phyloP scores from a whole-genome alignment of 768 basidiomycete species.

The Russula sp. region DNA sequence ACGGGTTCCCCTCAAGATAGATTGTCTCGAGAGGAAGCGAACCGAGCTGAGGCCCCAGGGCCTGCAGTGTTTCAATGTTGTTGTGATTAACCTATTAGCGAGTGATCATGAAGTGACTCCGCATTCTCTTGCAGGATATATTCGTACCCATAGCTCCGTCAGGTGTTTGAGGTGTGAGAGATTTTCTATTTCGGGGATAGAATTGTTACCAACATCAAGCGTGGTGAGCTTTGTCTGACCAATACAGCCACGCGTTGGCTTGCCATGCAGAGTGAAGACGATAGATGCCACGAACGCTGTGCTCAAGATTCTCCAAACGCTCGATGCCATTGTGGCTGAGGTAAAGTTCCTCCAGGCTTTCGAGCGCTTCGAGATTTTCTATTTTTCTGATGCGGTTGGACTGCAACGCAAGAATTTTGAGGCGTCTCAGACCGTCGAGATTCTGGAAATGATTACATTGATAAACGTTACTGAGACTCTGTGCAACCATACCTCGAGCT shows the following conservation, averaged over 20 bases:
- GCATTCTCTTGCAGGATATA: not conserved
- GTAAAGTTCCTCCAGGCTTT: slow-evolving; percentile 80
- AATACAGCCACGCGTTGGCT: not conserved
- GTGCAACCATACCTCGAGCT: slow-evolving; percentile 56
- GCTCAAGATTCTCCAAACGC: slow-evolving; percentile 74
- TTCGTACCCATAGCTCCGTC: slow-evolving; percentile 91
- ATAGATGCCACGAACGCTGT: slow-evolving; percentile 50
- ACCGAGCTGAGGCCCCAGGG: slow-evolving; percentile 60
- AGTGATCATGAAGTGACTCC: not conserved
- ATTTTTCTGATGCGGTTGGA: slow-evolving; percentile 90
- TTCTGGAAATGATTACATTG: slow-evolving; percentile 40
- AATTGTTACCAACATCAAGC: slow-evolving; percentile 84
- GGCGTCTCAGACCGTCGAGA: slow-evolving; percentile 55
- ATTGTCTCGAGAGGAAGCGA: slow-evolving; percentile 68
- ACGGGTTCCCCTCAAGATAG: slow-evolving; percentile 94
- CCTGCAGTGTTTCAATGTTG: slow-evolving; percentile 60
- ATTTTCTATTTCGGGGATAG: slow-evolving; percentile 71
- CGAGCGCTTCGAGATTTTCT: slow-evolving; percentile 68
- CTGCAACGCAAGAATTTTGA: slow-evolving; percentile 84
- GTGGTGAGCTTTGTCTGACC: slow-evolving; percentile 61
- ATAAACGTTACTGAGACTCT: not conserved
- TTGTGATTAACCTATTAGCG: slow-evolving; percentile 75
- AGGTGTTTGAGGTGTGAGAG: slow-evolving; percentile 65
- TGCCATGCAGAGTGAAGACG: not conserved
- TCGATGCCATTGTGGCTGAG: slow-evolving; percentile 90